A percentile compares a stretch with the other conserved stretches of the same genome.
Evolutionary conservation across 164 flowering plant species (phyloP).

Genomic region (Akebia trifoliata): DNA sequence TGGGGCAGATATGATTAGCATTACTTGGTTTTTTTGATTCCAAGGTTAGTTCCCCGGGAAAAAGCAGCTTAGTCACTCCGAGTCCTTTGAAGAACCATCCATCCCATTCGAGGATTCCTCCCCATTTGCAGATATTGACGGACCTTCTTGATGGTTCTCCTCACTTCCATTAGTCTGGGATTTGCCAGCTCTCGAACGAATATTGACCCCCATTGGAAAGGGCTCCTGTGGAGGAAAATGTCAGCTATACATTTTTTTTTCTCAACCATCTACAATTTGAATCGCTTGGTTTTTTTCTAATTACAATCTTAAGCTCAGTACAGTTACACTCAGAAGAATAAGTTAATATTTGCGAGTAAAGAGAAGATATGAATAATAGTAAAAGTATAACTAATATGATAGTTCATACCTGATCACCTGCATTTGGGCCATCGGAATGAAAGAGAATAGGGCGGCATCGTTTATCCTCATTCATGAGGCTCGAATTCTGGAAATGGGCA

Average conservation of each 20-base stretch:
- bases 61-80: constrained; percentile 26
- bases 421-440: constrained; percentile 85
- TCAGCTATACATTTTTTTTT: not conserved
- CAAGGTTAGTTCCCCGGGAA: constrained; percentile 28
- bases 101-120: constrained; percentile 40
- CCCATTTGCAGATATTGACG: constrained; percentile 32
- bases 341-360: too few species aligned
- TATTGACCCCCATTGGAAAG: constrained; percentile 73
- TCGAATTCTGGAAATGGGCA: constrained; percentile 90
- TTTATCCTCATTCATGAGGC: constrained; percentile 94
- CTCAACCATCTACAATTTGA: too few species aligned
- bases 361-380: not conserved
- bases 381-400: not conserved
- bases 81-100: constrained; percentile 50
- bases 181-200: constrained; percentile 54
- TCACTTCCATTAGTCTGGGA: constrained; percentile 30
- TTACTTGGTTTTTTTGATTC: constrained; percentile 13
- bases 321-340: too few species aligned
- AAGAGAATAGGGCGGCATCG: constrained; percentile 90
- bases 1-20: constrained; percentile 6
- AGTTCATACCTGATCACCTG: constrained; percentile 69
- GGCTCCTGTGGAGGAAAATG: constrained; percentile 51
- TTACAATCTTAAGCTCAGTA: not conserved
- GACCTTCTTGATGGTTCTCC: constrained; percentile 47
- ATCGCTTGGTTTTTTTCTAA: not conserved